Evolutionary conservation across 2,329 filamentous ascomycete species (phyloP), one percentile per base, ranked within the genome.

Genomic region (Botrytis hyacinthi): DNA sequence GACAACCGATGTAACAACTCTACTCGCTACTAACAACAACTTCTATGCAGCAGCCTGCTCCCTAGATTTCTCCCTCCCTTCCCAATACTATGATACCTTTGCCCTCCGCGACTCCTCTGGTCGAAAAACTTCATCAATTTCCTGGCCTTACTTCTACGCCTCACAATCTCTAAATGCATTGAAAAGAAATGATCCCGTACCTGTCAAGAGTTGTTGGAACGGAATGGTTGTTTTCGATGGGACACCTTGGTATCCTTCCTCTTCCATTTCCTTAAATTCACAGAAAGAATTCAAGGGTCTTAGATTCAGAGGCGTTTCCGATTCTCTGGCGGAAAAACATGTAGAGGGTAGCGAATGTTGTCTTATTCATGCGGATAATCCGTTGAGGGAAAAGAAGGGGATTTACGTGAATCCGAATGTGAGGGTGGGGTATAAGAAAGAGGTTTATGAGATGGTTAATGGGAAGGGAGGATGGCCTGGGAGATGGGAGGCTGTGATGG

Each of bases 311-410:
- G 90, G 85, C 3, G 84, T 91, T 22, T 78, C 87, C 0, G 90
- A 92, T 78, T 86, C 85, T 7, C 86, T 95, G 1, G 88, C 88
- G 3, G 78, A 81, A 16, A 79, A 83, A 42, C 91, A 93, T 79
- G 84, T 94, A 42, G 92, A 94, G 81, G 92, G 86, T n/a, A 92
- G 89, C n/a, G 92, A 95, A 81, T 94, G 92, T 82, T 95, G 92
- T 81, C 86, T 94, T 62, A 89, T 93, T 68, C 91, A 93, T 78
- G 88, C 88, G 5, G 91, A 93, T 79, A 86, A 75, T n/a, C 42
- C 72, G 18, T 10, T 54, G n/a, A 61, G 70, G 70, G 89, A 78
- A 87, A 89, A 76, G 87, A 85, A 77, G 82, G 89, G 91, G 69
- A 88, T 93, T 8, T 93, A 85, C 80, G 79, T 93, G 57, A 93